A percentile compares a stretch with the other conserved stretches of the same genome.
Evolutionary conservation across 164 flowering plant species (phyloP).

Genomic region (Dillenia suffruticosa): DNA sequence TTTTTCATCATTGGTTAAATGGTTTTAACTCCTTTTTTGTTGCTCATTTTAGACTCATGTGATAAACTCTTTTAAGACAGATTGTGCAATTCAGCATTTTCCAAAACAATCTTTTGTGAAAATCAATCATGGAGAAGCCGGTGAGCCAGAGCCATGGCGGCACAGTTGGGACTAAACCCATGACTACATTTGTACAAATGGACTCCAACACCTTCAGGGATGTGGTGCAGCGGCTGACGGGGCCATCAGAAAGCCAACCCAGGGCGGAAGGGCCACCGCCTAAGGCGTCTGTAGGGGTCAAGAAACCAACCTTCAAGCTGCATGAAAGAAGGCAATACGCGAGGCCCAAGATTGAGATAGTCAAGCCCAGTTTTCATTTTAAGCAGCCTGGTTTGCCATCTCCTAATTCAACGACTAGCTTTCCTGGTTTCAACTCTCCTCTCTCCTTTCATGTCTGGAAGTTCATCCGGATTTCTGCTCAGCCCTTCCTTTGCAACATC

Average conservation of each 20-base stretch:
- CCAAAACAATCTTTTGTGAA: no score
- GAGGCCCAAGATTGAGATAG: constrained; percentile 56
- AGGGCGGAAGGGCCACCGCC: constrained; percentile 6
- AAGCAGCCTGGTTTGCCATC: constrained; percentile 12
- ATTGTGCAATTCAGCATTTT: no score
- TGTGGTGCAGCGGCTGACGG: constrained; percentile 75
- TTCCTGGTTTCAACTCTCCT: neutral
- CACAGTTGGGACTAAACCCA: constrained; percentile 20
- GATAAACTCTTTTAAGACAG: no score
- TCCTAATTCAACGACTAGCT: constrained; percentile 1
- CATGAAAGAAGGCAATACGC: constrained; percentile 62
- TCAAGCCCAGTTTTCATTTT: constrained; percentile 31
- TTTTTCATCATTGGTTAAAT: no score
- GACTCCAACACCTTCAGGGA: constrained; percentile 56
- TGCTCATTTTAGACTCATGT: no score
- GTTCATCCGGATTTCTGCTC: neutral
- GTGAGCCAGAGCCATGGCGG: constrained; percentile 6
- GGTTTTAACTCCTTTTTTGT: no score
- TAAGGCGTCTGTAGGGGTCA: constrained; percentile 14
- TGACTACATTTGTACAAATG: constrained; percentile 60
- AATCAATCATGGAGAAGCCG: constrained; percentile 18
- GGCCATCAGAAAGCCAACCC: constrained; percentile 28
- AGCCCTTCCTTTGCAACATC: constrained; percentile 35
- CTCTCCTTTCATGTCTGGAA: constrained; percentile 1
- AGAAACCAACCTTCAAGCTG: constrained; percentile 45